A percentile compares a stretch with the other conserved stretches of the same genome.
phyloP scores from a whole-genome alignment of 1,284 basidiomycete genomes.

The Ustilago bromivora region DNA sequence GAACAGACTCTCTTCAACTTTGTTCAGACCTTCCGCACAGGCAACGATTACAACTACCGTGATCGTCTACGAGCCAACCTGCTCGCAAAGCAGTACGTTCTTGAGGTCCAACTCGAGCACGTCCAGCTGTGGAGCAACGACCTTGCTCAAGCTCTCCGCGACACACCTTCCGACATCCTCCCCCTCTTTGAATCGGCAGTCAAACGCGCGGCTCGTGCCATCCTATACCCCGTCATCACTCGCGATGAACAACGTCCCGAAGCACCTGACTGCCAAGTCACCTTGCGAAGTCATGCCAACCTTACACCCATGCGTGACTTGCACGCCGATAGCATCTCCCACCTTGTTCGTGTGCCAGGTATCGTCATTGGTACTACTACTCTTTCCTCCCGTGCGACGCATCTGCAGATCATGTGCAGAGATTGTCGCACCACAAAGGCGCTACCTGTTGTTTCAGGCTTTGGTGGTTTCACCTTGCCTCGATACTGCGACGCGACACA shows the following conservation, averaged over 20 bases:
- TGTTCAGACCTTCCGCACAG: constrained; percentile 67
- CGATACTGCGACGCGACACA: constrained; percentile 63
- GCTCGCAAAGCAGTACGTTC: constrained; percentile 87
- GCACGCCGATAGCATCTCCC: constrained; percentile 89
- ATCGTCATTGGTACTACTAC: constrained; percentile 98
- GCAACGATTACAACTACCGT: constrained; percentile 72
- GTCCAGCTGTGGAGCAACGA: constrained; percentile 92
- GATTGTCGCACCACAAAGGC: constrained; percentile 86
- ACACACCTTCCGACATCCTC: constrained; percentile 87
- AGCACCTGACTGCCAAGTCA: constrained; percentile 85
- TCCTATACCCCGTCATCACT: constrained; percentile 64
- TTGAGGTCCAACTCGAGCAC: constrained; percentile 93
- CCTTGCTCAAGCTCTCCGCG: constrained; percentile 89
- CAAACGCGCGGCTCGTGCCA: constrained; percentile 63
- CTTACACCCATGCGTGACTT: constrained; percentile 89
- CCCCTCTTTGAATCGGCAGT: constrained; percentile 74
- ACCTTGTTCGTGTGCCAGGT: constrained; percentile 94
- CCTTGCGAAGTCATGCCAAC: constrained; percentile 84
- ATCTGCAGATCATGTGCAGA: constrained; percentile 91
- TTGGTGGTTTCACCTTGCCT: constrained; percentile 78
- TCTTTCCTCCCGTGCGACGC: constrained; percentile 90
- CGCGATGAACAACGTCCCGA: constrained; percentile 58
- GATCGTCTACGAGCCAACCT: constrained; percentile 91
- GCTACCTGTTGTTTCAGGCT: constrained; percentile 78
- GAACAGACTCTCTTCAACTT: constrained; percentile 68